Percentiles rank a stretch among this genome's conserved stretches.
These are phyloP conservation scores for Aspergillus sp. DNA, from an alignment of 2,329 filamentous ascomycete species.

Conservation along the genomic window DNA sequence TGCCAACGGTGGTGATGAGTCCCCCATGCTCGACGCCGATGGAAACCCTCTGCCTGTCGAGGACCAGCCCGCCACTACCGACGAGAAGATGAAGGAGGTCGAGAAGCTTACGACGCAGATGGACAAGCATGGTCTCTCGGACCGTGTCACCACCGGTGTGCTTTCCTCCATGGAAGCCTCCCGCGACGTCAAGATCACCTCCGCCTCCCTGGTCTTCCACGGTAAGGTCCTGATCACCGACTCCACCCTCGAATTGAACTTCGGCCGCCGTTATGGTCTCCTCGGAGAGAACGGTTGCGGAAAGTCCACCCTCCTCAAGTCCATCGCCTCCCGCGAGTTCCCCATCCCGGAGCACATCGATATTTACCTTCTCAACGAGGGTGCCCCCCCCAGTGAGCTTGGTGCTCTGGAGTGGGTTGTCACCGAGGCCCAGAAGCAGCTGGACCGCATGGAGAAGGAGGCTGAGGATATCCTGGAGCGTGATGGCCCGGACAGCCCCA, in stretches of 20 bases:
- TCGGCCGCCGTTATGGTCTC: slow-evolving; percentile 88
- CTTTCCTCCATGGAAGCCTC: slow-evolving; percentile 79
- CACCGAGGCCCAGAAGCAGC: slow-evolving; percentile 86
- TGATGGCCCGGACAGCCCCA: slow-evolving; percentile 84
- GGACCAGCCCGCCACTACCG: slow-evolving; percentile 67
- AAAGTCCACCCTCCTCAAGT: slow-evolving; percentile 96
- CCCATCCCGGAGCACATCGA: slow-evolving; percentile 96
- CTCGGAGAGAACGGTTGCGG: slow-evolving; percentile 99
- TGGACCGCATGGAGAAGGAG: slow-evolving; percentile 82
- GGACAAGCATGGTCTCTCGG: slow-evolving; percentile 93
- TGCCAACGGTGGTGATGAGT: slow-evolving; percentile 58
- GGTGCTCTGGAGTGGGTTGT: slow-evolving; percentile 98
- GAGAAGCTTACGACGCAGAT: slow-evolving; percentile 88
- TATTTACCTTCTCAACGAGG: slow-evolving; percentile 97
- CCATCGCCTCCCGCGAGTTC: slow-evolving; percentile 89
- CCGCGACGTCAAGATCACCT: slow-evolving; percentile 96
- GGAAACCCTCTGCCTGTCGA: slow-evolving; percentile 47
- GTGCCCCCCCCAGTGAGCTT: slow-evolving; percentile 81
- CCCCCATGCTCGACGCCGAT: slow-evolving; percentile 61
- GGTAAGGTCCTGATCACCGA: slow-evolving; percentile 94
- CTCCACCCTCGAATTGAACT: slow-evolving; percentile 88
- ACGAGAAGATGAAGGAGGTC: slow-evolving; percentile 74
- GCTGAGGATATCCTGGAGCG: slow-evolving; percentile 90
- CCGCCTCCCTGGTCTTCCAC: slow-evolving; percentile 92
- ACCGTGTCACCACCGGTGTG: slow-evolving; percentile 97